A percentile compares a stretch with the other conserved stretches of the same genome.
phyloP scores from a whole-genome alignment of 179 eudicot species.

The Amaranthus tricolor region DNA sequence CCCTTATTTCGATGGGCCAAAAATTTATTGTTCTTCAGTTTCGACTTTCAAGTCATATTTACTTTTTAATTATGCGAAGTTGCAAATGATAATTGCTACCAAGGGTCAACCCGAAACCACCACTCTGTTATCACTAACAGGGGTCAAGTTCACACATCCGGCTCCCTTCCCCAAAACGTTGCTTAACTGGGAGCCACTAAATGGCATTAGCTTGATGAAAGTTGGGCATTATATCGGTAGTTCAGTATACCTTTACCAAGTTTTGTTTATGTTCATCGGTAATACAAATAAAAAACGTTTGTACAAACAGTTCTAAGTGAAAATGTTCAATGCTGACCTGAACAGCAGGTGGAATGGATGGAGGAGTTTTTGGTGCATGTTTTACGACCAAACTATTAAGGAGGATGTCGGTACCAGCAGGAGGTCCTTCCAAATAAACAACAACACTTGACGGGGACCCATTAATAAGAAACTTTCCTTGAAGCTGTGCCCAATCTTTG shows the following conservation, averaged over 20 bases:
- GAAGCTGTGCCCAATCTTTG: constrained; percentile 71
- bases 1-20: too few relatives aligned
- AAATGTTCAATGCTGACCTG: constrained; percentile 50
- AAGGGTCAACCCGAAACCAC: too few relatives aligned
- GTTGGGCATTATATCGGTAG: not conserved
- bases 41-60: too few relatives aligned
- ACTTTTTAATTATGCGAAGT: too few relatives aligned
- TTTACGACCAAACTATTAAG: constrained; percentile 60
- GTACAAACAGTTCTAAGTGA: not conserved
- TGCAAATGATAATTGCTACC: too few relatives aligned
- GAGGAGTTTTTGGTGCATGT: constrained; percentile 71
- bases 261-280: not conserved
- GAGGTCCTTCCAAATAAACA: constrained; percentile 82
- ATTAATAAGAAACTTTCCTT: constrained; percentile 79
- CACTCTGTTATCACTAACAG: too few relatives aligned
- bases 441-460: constrained; percentile 60
- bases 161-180: too few relatives aligned
- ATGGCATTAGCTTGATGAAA: too few relatives aligned
- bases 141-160: too few relatives aligned
- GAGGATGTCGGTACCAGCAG: constrained; percentile 84
- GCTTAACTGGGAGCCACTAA: too few relatives aligned
- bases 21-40: too few relatives aligned
- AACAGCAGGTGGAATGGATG: constrained; percentile 63
- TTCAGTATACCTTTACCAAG: not conserved
- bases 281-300: not conserved